These are phyloP conservation scores for Pelargonium fulgidum DNA, from an alignment of 441 rosid genomes.

Conservation along the genomic window DNA sequence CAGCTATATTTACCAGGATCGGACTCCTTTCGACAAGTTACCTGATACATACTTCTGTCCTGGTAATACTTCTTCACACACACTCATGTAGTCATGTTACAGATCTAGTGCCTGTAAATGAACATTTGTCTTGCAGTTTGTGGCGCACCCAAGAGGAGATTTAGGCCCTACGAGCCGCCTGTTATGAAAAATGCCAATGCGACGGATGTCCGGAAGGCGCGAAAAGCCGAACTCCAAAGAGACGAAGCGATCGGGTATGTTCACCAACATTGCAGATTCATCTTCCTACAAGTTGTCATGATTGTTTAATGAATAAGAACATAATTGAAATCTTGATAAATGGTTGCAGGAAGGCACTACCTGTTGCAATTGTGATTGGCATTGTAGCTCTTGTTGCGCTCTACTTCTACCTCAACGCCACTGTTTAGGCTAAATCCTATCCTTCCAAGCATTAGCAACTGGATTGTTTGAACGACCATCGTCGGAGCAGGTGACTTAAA, in stretches of 20 bases:
- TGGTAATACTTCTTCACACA: conserved; percentile 31
- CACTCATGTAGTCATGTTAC: background rate
- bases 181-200: conserved; percentile 56
- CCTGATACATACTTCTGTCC: conserved; percentile 77
- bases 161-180: conserved; percentile 51
- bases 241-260: conserved; percentile 74
- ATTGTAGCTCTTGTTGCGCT: conserved; percentile 57
- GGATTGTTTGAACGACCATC: no score
- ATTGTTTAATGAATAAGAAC: background rate
- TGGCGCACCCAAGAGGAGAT: conserved; percentile 91
- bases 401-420: conserved; percentile 64
- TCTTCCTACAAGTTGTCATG: background rate
- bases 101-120: background rate
- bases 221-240: conserved; percentile 61
- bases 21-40: conserved; percentile 76
- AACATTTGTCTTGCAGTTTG: conserved; percentile 47
- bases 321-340: no score
- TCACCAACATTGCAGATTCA: background rate
- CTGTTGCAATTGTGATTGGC: conserved; percentile 62
- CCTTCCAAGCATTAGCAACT: no score
- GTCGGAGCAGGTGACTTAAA: no score
- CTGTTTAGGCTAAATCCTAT: conserved; percentile 24
- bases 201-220: conserved; percentile 52
- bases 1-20: conserved; percentile 85
- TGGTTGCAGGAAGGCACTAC: conserved; percentile 58